These are phyloP conservation scores for Trichopus zeylanicus DNA, from an alignment of 116 monocot genomes.

Conservation along the genomic window DNA sequence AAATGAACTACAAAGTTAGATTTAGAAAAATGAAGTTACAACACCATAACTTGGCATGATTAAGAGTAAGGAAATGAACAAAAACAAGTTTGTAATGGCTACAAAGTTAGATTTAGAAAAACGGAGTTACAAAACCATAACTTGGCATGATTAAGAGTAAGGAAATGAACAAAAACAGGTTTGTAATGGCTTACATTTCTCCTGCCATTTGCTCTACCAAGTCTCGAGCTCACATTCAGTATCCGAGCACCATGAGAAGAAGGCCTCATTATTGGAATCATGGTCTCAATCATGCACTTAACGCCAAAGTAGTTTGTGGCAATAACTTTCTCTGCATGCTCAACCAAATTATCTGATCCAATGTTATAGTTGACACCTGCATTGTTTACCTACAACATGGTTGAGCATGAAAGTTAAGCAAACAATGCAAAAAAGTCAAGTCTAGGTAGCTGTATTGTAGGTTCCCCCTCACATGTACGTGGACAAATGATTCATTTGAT, in stretches of 20 bases:
- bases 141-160: no score
- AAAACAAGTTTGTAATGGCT: no score
- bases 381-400: slow-evolving; percentile 73
- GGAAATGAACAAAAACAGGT: background rate
- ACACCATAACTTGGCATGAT: no score
- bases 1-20: no score
- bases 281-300: slow-evolving; percentile 53
- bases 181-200: slow-evolving; percentile 48
- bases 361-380: slow-evolving; percentile 80
- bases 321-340: slow-evolving; percentile 69
- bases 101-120: no score
- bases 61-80: no score
- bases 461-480: no score
- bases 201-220: slow-evolving; percentile 76
- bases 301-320: slow-evolving; percentile 77
- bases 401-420: slow-evolving; percentile 1
- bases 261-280: slow-evolving; percentile 75
- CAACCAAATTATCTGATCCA: slow-evolving; percentile 68
- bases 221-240: slow-evolving; percentile 86
- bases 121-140: no score
- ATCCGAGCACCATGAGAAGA: slow-evolving; percentile 64
- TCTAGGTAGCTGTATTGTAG: no score
- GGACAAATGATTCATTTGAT: no score
- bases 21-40: no score
- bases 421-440: no score